Evolutionary conservation across 164 flowering plant species (phyloP), one percentile per base, ranked within the genome.

Genomic region (Cinnamomum micranthum): DNA sequence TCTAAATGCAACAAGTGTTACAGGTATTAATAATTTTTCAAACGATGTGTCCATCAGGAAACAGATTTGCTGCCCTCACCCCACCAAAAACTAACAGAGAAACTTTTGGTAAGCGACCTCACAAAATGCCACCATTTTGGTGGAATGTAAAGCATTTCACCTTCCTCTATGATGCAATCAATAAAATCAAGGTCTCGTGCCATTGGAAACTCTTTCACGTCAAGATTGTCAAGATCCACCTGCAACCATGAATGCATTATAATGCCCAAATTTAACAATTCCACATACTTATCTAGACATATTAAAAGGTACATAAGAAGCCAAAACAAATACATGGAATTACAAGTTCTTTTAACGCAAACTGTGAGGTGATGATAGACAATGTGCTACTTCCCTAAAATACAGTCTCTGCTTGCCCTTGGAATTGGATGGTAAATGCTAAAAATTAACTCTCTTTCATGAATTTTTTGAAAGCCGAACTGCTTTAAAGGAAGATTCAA

Each of bases 91-190:
- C 98, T 92, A 33, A 95, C 97, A 6, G 98, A 93, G 72, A 93
- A 85, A 81, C 98, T 95, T 69, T 82, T 78, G 0, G 97, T 86
- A 62, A 93, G 90, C 73, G 99, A 93, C 71, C 92, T 86, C 24
- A 95, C 98, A 75, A 92, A 95, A 77, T 95, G 99, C 98, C 98
- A 93, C 98, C 97, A 90, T 82, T 88, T 93, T 28, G 99, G 98
- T 27, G 99, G 99, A 73, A 95, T 91, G 82, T 95, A 94, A 68
- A 95, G 89, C 99, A 95, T 95, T 74, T 92, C 93, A 0, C 98
- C 99, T 87, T 93, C 98, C 75, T 94, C 97, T 74, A 93, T 72
- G 72, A 95, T 85, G 84, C 97, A 95, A 78, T 95, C 99, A 81
- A 84, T 13, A 77, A 92, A 93, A 68, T 90, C 98, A 81, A 92